Conservation (phyloP, 257 asterid species). For the Solanum habrochaites region DNA sequence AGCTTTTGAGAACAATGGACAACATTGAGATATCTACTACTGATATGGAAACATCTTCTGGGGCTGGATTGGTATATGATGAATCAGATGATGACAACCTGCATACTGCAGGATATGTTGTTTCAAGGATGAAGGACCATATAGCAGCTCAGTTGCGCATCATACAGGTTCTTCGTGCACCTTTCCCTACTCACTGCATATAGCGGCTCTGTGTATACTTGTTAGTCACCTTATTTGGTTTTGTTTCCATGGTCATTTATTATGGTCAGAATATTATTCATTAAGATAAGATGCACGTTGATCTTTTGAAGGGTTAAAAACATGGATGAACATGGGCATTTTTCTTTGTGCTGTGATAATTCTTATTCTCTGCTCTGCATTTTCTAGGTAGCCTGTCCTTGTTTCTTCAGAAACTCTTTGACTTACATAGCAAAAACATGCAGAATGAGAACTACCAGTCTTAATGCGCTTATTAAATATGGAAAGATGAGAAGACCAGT, state of each 20-base stretch:
- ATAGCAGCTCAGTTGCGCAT: slow-evolving; percentile 60
- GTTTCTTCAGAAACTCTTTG: background rate
- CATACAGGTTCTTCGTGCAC: slow-evolving; percentile 40
- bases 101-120: slow-evolving; percentile 58
- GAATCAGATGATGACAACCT: slow-evolving; percentile 53
- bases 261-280: background rate
- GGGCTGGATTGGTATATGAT: slow-evolving; percentile 22
- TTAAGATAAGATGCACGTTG: background rate
- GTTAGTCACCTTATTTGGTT: background rate
- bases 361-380: background rate
- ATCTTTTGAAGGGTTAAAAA: background rate
- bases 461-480: background rate
- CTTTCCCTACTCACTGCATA: background rate
- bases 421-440: background rate
- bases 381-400: background rate
- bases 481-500: background rate
- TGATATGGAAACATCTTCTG: slow-evolving; percentile 39
- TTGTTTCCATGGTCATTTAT: background rate
- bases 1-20: slow-evolving; percentile 68
- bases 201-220: background rate
- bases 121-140: slow-evolving; percentile 75
- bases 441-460: background rate
- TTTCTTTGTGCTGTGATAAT: background rate
- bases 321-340: background rate
- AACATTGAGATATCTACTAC: slow-evolving; percentile 44